A percentile compares a stretch with the other conserved stretches of the same genome.
Evolutionary conservation across 1,284 basidiomycete genomes (phyloP).

Genomic region (Papiliotrema fonsecae): DNA sequence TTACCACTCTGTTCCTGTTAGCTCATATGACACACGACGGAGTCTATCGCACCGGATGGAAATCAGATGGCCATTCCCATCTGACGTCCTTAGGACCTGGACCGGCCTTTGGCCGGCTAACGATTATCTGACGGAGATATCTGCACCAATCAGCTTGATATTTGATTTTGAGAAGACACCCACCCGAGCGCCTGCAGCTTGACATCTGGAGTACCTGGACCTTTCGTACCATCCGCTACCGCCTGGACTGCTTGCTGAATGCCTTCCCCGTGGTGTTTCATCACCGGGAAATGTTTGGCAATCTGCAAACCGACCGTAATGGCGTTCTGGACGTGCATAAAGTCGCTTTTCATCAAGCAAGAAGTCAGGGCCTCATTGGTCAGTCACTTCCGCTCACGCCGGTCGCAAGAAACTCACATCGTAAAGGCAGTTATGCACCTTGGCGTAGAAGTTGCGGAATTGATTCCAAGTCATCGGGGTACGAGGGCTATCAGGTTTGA

Average conservation of each 20-base stretch:
- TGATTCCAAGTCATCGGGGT: not conserved
- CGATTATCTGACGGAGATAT: not conserved
- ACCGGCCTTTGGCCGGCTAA: not conserved
- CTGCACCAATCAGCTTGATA: not conserved
- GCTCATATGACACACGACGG: not conserved
- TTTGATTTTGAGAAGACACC: not conserved
- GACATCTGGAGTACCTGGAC: conserved; percentile 49
- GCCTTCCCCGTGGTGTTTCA: conserved; percentile 52
- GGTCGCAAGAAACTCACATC: not conserved
- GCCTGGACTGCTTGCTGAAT: conserved; percentile 64
- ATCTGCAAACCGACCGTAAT: conserved; percentile 86
- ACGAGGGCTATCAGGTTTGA: no score
- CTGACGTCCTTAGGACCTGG: not conserved
- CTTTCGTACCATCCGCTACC: conserved; percentile 65
- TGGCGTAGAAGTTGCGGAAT: not conserved
- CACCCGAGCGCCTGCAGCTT: conserved; percentile 61
- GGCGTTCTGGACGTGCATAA: conserved; percentile 91
- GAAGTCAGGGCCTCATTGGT: conserved; percentile 48
- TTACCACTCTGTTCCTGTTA: not conserved
- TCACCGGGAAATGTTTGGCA: conserved; percentile 76
- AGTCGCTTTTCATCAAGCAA: conserved; percentile 56
- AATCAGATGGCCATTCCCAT: not conserved
- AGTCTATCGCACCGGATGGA: not conserved
- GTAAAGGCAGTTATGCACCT: not conserved
- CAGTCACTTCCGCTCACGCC: conserved; percentile 5